Evolutionary conservation across 2,329 filamentous ascomycete species (phyloP).

Genomic region (Penicillium hordei): DNA sequence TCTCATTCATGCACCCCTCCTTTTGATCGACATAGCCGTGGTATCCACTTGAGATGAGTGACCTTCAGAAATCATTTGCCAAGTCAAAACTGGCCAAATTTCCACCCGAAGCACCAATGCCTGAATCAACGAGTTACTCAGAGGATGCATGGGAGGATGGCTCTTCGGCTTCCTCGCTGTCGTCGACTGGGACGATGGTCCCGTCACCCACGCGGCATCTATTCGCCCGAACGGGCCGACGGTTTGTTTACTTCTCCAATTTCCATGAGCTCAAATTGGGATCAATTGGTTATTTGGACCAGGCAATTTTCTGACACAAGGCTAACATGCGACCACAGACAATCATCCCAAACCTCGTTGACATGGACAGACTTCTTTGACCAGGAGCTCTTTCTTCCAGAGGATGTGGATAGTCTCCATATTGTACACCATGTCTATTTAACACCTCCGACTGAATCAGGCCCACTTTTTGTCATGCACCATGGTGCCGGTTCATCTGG

Average conservation of each 20-base stretch:
- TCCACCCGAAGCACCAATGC: slow-evolving; percentile 56
- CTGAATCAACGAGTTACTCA: slow-evolving; percentile 40
- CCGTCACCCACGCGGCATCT: slow-evolving; percentile 72
- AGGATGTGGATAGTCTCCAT: slow-evolving; percentile 37
- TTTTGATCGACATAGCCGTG: slow-evolving; percentile 6
- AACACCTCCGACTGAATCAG: slow-evolving; percentile 69
- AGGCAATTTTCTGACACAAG: neutral
- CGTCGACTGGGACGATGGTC: slow-evolving; percentile 87
- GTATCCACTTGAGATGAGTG: slow-evolving; percentile 61
- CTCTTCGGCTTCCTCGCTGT: slow-evolving; percentile 78
- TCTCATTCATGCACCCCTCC: neutral
- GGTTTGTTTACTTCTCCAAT: slow-evolving; percentile 49
- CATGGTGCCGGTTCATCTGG: slow-evolving; percentile 94
- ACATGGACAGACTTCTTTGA: slow-evolving; percentile 91
- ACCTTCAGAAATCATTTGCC: slow-evolving; percentile 75
- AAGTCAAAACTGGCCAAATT: slow-evolving; percentile 68
- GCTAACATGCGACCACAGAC: slow-evolving; percentile 16
- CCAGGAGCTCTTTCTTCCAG: slow-evolving; percentile 72
- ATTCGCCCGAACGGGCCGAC: slow-evolving; percentile 65
- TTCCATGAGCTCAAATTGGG: neutral
- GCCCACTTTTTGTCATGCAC: slow-evolving; percentile 87
- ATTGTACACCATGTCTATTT: slow-evolving; percentile 83
- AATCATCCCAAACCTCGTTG: slow-evolving; percentile 59
- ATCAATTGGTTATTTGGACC: neutral
- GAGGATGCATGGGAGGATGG: slow-evolving; percentile 56